Evolutionary conservation across 306 rosid genomes (phyloP), one percentile per base, ranked within the genome.

Genomic region (Lathyrus aphaca): DNA sequence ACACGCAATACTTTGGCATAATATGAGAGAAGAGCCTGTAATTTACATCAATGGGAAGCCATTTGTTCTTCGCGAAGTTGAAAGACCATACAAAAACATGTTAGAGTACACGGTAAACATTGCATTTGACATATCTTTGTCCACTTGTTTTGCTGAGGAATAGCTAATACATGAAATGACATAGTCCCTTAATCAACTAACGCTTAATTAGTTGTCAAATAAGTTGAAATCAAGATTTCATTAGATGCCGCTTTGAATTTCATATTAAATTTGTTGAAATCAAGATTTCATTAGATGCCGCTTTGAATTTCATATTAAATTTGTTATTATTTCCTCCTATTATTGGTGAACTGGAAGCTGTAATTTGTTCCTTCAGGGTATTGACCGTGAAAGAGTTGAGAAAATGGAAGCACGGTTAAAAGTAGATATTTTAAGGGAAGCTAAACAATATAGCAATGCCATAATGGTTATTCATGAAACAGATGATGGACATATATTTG

Each of bases 11-110:
- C 88, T 91, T 69, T 91, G 97, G 97, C 97, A 91, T 73, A 91
- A 91, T 71, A 91, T 91, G 97, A 88, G 97, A 74, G 97, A 91
- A 83, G 97, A 91, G 76, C 97, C 96, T 64, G 97, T 91, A 49
- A 88, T 91, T 77, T 91, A 91, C 84, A 91, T 91, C 65, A 91
- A 88, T 63, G 97, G 96, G 66, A 91, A 88, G 75, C 97, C 97
- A 46, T 91, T 91, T 81, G 97, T 91, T 69, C 97, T 91, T 23
- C 96, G 97, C 18, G 97, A 91, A 78, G 91, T 91, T 72, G 97
- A 91, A 87, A 85, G 97, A 68, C 97, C 97, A 16, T 91, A 75
- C 81, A 91, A 91, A 80, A 91, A 91, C 79, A 91, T 91, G 97
- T 77, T 80, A 57, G 97, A 91, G 66, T 91, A 91, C 85, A 83